These are phyloP conservation scores for Metschnikowia lachancei DNA, from an alignment of 805 yeast genomes.

Conservation along the genomic window DNA sequence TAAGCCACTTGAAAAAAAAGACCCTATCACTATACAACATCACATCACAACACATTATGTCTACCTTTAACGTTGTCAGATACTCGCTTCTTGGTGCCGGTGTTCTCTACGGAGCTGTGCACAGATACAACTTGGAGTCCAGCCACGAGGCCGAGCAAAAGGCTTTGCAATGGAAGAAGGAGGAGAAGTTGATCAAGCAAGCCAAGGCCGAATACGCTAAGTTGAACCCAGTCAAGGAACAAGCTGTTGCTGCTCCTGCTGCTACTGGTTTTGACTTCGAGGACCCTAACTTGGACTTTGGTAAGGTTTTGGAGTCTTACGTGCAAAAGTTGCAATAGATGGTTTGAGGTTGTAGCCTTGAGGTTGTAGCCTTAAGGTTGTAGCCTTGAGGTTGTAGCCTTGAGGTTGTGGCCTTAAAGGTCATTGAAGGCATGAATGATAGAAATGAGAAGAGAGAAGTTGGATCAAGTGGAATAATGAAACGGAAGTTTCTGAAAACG, in stretches of 20 bases:
- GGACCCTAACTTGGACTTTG: slow-evolving; percentile 89
- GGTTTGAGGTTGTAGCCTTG: too few relatives aligned
- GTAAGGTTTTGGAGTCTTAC: slow-evolving; percentile 61
- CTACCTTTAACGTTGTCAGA: slow-evolving; percentile 72
- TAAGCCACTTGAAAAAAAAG: not conserved
- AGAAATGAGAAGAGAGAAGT: too few relatives aligned
- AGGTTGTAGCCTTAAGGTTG: too few relatives aligned
- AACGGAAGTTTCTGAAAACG: too few relatives aligned
- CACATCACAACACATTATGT: slow-evolving; percentile 22
- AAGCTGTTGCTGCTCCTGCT: slow-evolving; percentile 34
- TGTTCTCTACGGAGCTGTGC: slow-evolving; percentile 81
- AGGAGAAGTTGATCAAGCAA: slow-evolving; percentile 74
- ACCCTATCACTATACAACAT: too few relatives aligned
- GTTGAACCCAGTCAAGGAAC: slow-evolving; percentile 35
- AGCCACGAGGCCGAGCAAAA: slow-evolving; percentile 59
- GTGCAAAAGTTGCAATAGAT: slow-evolving; percentile 51
- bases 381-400: too few relatives aligned
- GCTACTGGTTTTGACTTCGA: slow-evolving; percentile 57
- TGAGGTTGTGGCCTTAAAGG: too few relatives aligned
- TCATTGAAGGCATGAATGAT: too few relatives aligned
- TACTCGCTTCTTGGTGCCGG: slow-evolving; percentile 90
- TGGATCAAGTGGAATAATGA: too few relatives aligned
- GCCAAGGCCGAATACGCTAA: slow-evolving; percentile 89
- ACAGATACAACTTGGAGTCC: slow-evolving; percentile 66
- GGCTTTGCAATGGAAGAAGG: slow-evolving; percentile 55